Evolutionary conservation across 202 grass and related monocot genomes (phyloP), one percentile per base, ranked within the genome.

Genomic region (Panicum hallii): DNA sequence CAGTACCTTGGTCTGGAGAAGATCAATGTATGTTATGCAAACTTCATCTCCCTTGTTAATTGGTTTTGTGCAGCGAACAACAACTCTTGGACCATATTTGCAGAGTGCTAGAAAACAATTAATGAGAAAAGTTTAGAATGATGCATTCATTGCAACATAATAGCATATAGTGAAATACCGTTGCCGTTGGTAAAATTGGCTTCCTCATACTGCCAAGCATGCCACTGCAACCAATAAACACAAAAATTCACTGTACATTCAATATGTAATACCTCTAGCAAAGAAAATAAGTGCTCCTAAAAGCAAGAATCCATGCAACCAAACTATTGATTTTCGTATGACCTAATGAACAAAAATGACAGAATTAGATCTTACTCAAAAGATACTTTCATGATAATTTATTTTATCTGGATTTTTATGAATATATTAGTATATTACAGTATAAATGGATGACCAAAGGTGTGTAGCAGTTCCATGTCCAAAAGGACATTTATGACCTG

Each of bases 1-100:
- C 32, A 57, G 70, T 91, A 95, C 96, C 92, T 88, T 94, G 28
- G 91, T 84, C 75, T 95, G 91, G 70, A 94, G 90, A 72, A 95
- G 75, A 86, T 94, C 96, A 55, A 91, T 85, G 87, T 95, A 99
- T 74, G 96, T 80, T 74, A 99, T 84, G 79, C 82, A 99, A 84
- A 99, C 74, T 83, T 95, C 89, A 74, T 95, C 86, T 0, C 83
- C 91, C 79, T 90, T 89, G 19, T 82, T 86, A 84, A 99, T 94
- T 89, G 86, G 81, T 74, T 88, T 95, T 30, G 48, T 90, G 76
- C 91, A 93, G 47, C 93, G 91, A 55, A 98, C 81, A 82, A 86
- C 68, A 77, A 92, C 74, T 90, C 89, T 94, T 43, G 96, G 96
- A 17, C 91, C 84, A 83, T 88, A 92, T 78, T 82, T 88, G 68